Percentiles rank a stretch among this genome's conserved stretches.
Evolutionary conservation across 331 rosid genomes (phyloP).

Genomic region (Malus hybrid): DNA sequence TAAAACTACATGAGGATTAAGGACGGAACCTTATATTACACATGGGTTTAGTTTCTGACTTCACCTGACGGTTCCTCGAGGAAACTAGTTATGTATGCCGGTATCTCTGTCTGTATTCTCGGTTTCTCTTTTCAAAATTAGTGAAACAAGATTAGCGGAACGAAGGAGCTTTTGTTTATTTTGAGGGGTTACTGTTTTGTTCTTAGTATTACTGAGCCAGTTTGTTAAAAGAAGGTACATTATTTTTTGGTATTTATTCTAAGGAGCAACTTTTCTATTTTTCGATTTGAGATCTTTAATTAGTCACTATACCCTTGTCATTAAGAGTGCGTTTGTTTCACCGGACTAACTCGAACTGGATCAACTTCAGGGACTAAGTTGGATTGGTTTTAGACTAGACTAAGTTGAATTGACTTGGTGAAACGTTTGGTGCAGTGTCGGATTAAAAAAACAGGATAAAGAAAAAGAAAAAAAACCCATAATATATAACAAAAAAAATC

Average conservation of each 20-base stretch:
- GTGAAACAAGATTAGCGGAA: background rate
- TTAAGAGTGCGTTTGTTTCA: too few relatives aligned
- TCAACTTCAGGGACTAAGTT: too few relatives aligned
- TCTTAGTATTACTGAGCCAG: background rate
- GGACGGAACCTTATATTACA: background rate
- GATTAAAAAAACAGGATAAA: too few relatives aligned
- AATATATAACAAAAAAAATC: too few relatives aligned
- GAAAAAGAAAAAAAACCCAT: too few relatives aligned
- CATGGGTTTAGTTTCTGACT: background rate
- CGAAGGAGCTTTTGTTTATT: background rate
- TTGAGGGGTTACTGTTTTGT: constrained; percentile 11
- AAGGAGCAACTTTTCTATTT: background rate
- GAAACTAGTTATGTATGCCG: constrained; percentile 20
- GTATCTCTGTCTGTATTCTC: background rate
- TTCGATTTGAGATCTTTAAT: background rate
- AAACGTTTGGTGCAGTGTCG: too few relatives aligned
- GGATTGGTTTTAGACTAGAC: too few relatives aligned
- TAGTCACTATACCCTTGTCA: background rate
- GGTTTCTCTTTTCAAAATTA: background rate
- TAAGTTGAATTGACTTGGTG: too few relatives aligned
- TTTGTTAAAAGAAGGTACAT: constrained; percentile 1
- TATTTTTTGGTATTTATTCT: background rate
- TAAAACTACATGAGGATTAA: constrained; percentile 34
- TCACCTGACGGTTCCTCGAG: constrained; percentile 5
- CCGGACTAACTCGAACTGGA: too few relatives aligned